Percentiles rank a stretch among this genome's conserved stretches.
Evolutionary conservation across 495 filamentous ascomycete species (phyloP).

Genomic region (Aspergillus kassunensis): DNA sequence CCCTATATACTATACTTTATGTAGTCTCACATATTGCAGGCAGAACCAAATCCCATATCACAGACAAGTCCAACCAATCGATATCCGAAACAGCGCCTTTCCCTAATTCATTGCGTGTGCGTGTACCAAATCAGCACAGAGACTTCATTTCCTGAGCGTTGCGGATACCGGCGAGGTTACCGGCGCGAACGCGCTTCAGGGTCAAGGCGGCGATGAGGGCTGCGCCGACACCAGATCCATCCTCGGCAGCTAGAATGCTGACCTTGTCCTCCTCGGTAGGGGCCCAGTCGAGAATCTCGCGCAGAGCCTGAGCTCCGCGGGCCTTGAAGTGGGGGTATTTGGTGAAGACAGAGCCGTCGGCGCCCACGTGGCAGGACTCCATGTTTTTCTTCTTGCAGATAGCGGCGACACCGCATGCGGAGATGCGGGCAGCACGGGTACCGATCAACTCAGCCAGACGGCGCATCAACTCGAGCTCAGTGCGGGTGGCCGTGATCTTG

Average conservation of each 20-base stretch:
- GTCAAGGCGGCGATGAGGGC: slow-evolving; percentile 93
- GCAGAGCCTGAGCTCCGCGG: slow-evolving; percentile 79
- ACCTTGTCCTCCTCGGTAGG: slow-evolving; percentile 77
- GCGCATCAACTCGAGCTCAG: slow-evolving; percentile 82
- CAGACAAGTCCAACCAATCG: no score
- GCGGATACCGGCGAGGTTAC: slow-evolving; percentile 73
- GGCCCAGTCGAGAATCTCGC: slow-evolving; percentile 92
- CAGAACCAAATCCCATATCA: no score
- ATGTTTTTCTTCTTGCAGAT: slow-evolving; percentile 95
- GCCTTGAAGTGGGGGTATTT: slow-evolving; percentile 97
- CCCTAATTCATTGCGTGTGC: no score
- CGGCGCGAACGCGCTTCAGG: slow-evolving; percentile 74
- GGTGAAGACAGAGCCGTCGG: slow-evolving; percentile 95
- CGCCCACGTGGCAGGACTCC: slow-evolving; percentile 84
- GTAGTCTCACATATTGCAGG: no score
- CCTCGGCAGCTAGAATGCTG: slow-evolving; percentile 81
- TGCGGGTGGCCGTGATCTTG: slow-evolving; percentile 57
- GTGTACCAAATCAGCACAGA: slow-evolving; percentile 28
- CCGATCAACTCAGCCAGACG: slow-evolving; percentile 90
- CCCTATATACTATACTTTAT: no score
- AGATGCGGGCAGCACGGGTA: slow-evolving; percentile 87
- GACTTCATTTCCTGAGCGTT: slow-evolving; percentile 57
- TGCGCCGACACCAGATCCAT: slow-evolving; percentile 93
- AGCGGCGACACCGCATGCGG: slow-evolving; percentile 88
- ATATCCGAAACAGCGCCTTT: no score